Conservation (phyloP, 2,329 filamentous ascomycete genomes). For the Fragosphaeria purpurea region DNA sequence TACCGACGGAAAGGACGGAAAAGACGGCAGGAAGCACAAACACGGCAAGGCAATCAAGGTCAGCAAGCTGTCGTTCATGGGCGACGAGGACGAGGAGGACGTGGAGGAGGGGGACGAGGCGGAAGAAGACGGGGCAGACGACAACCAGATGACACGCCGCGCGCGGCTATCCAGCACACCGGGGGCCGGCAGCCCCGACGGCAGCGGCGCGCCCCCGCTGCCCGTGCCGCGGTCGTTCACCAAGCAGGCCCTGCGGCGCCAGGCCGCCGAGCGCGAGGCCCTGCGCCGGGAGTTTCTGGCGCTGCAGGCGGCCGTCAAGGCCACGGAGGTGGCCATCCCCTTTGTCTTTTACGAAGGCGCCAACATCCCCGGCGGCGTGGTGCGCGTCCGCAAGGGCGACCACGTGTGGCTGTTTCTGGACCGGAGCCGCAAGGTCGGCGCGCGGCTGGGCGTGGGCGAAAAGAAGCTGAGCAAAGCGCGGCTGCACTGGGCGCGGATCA, state of each 20-base stretch:
- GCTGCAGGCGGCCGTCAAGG: constrained; percentile 78
- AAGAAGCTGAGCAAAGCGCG: constrained; percentile 54
- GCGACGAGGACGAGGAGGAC: constrained; percentile 22
- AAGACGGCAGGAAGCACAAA: constrained; percentile 35
- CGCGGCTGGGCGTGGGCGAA: constrained; percentile 65
- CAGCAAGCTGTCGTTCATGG: constrained; percentile 51
- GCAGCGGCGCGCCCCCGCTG: constrained; percentile 20
- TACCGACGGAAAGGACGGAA: constrained; percentile 11
- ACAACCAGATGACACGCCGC: constrained; percentile 16
- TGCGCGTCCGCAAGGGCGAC: constrained; percentile 87
- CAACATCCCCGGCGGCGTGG: constrained; percentile 73
- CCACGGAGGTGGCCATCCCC: constrained; percentile 79
- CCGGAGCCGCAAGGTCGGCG: constrained; percentile 80
- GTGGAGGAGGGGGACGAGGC: background rate
- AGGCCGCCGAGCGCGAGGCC: constrained; percentile 63
- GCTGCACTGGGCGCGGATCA: constrained; percentile 83
- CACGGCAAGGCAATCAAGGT: constrained; percentile 26
- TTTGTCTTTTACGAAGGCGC: constrained; percentile 97
- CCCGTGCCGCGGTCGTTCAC: constrained; percentile 59
- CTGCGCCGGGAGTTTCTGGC: constrained; percentile 70
- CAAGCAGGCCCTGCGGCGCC: constrained; percentile 53
- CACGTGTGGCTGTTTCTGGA: constrained; percentile 89
- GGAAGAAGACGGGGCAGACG: constrained; percentile 14
- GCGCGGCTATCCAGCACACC: constrained; percentile 30
- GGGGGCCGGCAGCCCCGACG: constrained; percentile 48